These are phyloP conservation scores for Irpex sp. DNA, from an alignment of 1,284 basidiomycete genomes.

Conservation along the genomic window DNA sequence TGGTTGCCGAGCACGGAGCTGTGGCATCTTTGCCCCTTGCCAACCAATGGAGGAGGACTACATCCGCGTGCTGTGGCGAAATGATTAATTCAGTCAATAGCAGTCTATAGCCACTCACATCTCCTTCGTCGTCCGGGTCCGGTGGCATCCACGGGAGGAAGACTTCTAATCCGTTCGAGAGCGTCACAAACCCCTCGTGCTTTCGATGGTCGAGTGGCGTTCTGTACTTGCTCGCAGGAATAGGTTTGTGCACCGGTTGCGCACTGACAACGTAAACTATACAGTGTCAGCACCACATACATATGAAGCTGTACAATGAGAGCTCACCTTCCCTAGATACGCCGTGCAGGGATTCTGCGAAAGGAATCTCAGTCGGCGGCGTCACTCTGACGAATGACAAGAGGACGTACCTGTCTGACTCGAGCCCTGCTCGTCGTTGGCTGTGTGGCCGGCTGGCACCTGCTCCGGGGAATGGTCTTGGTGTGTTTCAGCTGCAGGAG, in stretches of 20 bases:
- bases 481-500: too few species aligned
- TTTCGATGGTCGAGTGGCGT: not conserved
- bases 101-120: not conserved
- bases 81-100: not conserved
- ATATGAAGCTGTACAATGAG: not conserved
- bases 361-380: not conserved
- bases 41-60: too few species aligned
- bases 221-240: not conserved
- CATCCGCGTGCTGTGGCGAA: not conserved
- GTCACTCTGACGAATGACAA: too few species aligned
- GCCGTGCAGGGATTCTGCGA: not conserved
- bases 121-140: not conserved
- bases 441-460: too few species aligned
- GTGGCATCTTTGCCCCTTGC: too few species aligned
- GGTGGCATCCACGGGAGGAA: not conserved
- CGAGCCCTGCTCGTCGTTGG: too few species aligned
- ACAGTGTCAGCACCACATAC: not conserved
- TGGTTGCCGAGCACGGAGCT: too few species aligned
- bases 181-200: not conserved
- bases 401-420: too few species aligned
- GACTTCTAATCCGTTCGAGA: not conserved
- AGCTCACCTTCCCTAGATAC: not conserved
- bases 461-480: too few species aligned
- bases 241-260: not conserved
- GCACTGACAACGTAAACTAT: not conserved